Conservation (phyloP, 2,329 filamentous ascomycete species). For the Pseudogymnoascus sp. region DNA sequence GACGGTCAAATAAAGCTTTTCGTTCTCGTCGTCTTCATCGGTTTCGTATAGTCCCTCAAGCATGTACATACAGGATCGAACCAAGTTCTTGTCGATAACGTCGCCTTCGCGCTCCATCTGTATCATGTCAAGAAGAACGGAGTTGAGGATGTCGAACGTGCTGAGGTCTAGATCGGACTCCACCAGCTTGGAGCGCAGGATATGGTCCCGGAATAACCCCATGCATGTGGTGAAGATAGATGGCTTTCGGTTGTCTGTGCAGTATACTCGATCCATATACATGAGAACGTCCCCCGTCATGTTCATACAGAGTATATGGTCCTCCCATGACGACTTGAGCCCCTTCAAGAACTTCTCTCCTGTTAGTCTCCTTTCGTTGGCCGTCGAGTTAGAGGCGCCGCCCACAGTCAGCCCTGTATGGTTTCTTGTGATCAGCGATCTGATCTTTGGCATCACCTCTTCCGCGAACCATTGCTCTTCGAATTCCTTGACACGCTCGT, state of each 20-base stretch:
- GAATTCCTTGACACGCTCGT: constrained; percentile 71
- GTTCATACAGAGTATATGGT: constrained; percentile 87
- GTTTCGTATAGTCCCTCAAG: constrained; percentile 81
- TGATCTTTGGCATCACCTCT: constrained; percentile 65
- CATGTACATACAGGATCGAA: constrained; percentile 83
- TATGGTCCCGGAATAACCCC: constrained; percentile 78
- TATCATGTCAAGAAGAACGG: constrained; percentile 82
- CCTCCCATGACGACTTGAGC: constrained; percentile 73
- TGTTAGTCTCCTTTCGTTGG: constrained; percentile 69
- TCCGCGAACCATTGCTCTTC: constrained; percentile 74
- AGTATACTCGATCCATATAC: constrained; percentile 90
- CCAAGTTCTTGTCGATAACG: constrained; percentile 72
- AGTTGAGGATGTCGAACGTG: constrained; percentile 71
- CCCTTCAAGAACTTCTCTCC: constrained; percentile 77
- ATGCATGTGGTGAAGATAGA: constrained; percentile 82
- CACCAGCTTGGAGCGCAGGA: constrained; percentile 56
- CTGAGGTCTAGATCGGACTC: constrained; percentile 36
- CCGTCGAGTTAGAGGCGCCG: constrained; percentile 47
- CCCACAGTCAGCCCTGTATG: constrained; percentile 56
- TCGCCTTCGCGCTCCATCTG: constrained; percentile 88
- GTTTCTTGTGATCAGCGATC: constrained; percentile 61
- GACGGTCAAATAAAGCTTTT: constrained; percentile 73
- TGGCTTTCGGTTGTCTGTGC: constrained; percentile 62
- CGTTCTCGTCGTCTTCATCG: constrained; percentile 65
- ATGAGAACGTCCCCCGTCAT: constrained; percentile 96